Evolutionary conservation across 2,329 filamentous ascomycete genomes (phyloP).

Genomic region (Mariannaea elegans): DNA sequence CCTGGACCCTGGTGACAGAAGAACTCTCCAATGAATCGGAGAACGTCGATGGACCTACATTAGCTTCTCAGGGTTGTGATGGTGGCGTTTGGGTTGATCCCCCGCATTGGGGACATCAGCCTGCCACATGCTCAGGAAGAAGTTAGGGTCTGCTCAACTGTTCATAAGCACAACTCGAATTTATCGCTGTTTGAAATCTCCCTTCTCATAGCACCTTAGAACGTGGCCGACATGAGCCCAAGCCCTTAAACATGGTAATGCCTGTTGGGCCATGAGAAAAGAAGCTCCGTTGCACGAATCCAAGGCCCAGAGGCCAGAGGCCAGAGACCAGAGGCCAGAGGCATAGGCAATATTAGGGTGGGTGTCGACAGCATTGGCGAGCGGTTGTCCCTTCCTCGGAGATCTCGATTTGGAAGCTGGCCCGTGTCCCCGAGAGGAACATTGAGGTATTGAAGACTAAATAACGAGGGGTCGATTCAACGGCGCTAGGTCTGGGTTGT

Average conservation of each 20-base stretch:
- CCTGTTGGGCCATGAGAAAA: slow-evolving; percentile 14
- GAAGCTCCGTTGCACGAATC: too few species aligned
- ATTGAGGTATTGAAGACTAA: too few species aligned
- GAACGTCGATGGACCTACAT: not conserved
- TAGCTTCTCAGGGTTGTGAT: slow-evolving; percentile 27
- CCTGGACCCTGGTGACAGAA: slow-evolving; percentile 15
- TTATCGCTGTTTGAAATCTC: slow-evolving; percentile 11
- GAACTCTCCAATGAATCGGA: slow-evolving; percentile 13
- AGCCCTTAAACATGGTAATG: slow-evolving; percentile 27
- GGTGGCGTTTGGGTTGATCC: slow-evolving; percentile 38
- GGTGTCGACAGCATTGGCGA: too few species aligned
- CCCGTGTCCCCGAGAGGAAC: too few species aligned
- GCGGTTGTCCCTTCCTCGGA: too few species aligned
- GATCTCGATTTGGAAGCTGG: too few species aligned
- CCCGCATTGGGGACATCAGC: slow-evolving; percentile 16
- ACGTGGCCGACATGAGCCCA: slow-evolving; percentile 12
- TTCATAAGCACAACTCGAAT: slow-evolving; percentile 9
- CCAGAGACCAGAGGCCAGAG: too few species aligned
- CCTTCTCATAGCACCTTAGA: slow-evolving; percentile 14
- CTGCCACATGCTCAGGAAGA: slow-evolving; percentile 21
- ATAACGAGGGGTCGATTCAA: too few species aligned
- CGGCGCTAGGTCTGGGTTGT: too few species aligned
- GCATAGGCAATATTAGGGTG: too few species aligned
- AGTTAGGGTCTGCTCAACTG: slow-evolving; percentile 9
- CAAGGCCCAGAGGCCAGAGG: too few species aligned